Percentiles rank a stretch among this genome's conserved stretches.
phyloP scores from a whole-genome alignment of 192 early-diverging fungal genomes.

The Jimgerdemannia lactiflua region DNA sequence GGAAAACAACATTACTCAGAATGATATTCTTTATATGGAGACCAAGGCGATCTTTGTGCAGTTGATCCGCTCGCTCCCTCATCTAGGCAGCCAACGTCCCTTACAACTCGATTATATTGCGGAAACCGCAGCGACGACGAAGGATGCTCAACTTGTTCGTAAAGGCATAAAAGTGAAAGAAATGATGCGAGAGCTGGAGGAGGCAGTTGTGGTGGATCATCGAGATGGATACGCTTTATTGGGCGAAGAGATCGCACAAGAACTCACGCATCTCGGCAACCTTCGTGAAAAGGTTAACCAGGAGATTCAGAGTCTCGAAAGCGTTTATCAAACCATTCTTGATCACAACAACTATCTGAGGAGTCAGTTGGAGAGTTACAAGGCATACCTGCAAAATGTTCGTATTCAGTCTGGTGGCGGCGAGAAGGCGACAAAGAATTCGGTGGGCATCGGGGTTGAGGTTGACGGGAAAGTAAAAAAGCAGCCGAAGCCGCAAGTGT shows the following conservation, averaged over 20 bases:
- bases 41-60: slow-evolving; percentile 94
- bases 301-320: slow-evolving; percentile 74
- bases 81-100: slow-evolving; percentile 45
- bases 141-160: slow-evolving; percentile 84
- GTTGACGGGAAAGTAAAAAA: slow-evolving; percentile 48
- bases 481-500: slow-evolving; percentile 26
- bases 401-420: slow-evolving; percentile 61
- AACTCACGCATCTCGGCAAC: slow-evolving; percentile 88
- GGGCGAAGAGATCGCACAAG: slow-evolving; percentile 86
- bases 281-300: slow-evolving; percentile 83
- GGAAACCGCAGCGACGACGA: slow-evolving; percentile 84
- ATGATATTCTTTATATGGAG: slow-evolving; percentile 95
- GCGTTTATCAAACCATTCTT: slow-evolving; percentile 89
- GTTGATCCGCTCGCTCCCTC: slow-evolving; percentile 86
- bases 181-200: slow-evolving; percentile 86
- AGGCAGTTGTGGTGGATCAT: slow-evolving; percentile 68
- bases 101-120: slow-evolving; percentile 71
- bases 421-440: slow-evolving; percentile 31
- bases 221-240: slow-evolving; percentile 77
- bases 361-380: slow-evolving; percentile 90
- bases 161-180: slow-evolving; percentile 96
- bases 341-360: slow-evolving; percentile 93
- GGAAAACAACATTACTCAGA: slow-evolving; percentile 89
- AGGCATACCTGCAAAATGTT: slow-evolving; percentile 93
- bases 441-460: slow-evolving; percentile 65